Conservation (phyloP, 257 asterid genomes). For the Solanum piurae region DNA sequence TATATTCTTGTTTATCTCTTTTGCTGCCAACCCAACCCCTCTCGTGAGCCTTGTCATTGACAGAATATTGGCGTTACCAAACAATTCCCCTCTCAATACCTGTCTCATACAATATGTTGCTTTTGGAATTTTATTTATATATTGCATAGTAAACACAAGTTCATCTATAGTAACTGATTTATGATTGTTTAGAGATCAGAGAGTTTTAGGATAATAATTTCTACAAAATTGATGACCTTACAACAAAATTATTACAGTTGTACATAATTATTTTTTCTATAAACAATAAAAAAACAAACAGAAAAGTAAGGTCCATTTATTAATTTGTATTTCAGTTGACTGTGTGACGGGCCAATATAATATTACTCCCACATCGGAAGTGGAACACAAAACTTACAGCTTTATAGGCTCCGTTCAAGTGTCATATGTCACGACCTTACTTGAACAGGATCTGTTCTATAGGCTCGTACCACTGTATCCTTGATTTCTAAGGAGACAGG, state of each 20-base stretch:
- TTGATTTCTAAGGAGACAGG: no score
- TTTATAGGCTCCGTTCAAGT: not conserved
- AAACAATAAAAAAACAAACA: not conserved
- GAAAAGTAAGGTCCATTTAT: not conserved
- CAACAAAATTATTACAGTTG: not conserved
- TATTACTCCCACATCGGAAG: not conserved
- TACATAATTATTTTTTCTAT: not conserved
- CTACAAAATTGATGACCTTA: not conserved
- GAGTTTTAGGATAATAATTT: not conserved
- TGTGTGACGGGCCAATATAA: not conserved
- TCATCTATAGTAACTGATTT: not conserved
- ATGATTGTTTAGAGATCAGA: not conserved
- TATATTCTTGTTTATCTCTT: no score
- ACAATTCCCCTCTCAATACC: no score
- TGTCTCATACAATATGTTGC: no score
- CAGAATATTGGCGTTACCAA: no score
- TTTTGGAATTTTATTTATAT: no score
- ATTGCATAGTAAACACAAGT: not conserved
- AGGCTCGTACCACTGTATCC: not conserved
- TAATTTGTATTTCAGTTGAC: not conserved
- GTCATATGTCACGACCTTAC: not conserved
- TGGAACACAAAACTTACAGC: not conserved
- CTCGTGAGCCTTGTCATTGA: no score
- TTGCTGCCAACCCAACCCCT: no score
- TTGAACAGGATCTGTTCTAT: conserved; percentile 6